Conservation (phyloP, 805 yeast species). For the Wickerhamiella alocasiicola region DNA sequence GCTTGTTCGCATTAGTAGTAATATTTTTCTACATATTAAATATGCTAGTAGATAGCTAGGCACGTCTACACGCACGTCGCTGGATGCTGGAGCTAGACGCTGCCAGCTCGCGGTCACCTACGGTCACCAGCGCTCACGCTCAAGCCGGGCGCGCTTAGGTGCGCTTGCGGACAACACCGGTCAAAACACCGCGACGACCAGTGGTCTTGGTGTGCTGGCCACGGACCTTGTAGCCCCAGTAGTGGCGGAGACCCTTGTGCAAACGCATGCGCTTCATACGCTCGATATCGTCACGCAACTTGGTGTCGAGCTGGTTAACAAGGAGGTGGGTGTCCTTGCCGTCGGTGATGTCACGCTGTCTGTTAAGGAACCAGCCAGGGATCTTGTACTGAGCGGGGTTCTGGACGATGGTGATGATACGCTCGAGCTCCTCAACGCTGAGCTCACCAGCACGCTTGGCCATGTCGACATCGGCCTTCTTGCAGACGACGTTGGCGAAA, state of each 20-base stretch:
- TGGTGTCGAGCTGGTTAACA: constrained; percentile 98
- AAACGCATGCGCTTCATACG: constrained; percentile 99
- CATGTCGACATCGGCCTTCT: constrained; percentile 99
- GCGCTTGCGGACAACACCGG: constrained; percentile 34
- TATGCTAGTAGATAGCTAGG: no score
- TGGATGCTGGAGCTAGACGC: no score
- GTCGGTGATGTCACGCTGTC: constrained; percentile 96
- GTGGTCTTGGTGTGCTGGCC: constrained; percentile 99
- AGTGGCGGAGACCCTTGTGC: constrained; percentile 99
- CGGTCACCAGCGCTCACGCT: no score
- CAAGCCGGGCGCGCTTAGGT: no score
- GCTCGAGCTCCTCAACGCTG: constrained; percentile 99
- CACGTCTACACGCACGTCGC: no score
- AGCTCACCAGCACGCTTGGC: constrained; percentile 99
- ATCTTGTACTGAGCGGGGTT: constrained; percentile 99
- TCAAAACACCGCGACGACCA: constrained; percentile 71
- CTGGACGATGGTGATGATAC: constrained; percentile 99
- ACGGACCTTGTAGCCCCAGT: constrained; percentile 99
- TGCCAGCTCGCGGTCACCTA: no score
- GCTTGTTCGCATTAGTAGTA: no score
- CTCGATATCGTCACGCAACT: constrained; percentile 99
- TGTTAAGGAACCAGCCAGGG: constrained; percentile 99
- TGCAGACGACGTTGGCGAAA: constrained; percentile 99
- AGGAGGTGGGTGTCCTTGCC: constrained; percentile 99
- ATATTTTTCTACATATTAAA: constrained; percentile 11